Base-by-base conservation (phyloP, 768 basidiomycete species). In the Grammothele lineata region DNA sequence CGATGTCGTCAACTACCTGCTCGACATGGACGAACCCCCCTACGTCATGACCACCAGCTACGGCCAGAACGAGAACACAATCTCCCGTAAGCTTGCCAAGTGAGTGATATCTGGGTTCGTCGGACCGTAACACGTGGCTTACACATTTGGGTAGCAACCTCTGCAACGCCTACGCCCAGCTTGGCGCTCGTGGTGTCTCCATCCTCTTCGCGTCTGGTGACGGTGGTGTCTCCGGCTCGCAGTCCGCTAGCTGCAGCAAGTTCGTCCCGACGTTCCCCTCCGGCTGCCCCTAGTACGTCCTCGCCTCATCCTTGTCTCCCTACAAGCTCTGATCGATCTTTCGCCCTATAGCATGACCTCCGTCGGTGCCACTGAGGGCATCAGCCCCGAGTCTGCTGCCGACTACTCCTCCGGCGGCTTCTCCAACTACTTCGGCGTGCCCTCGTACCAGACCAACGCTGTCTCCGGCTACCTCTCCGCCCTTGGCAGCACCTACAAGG, bases 331-430 rank as follows among this genome's bases (percentile, higher is more conserved):
- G 33, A 23, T 24, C 41, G 18, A 36, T 33, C n/a, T 37, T 11
- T 38, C 21, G 40, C 22, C n/a, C 38, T n/a, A 10, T n/a, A 67
- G 63, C 49, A 30, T 57, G 24, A 88, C 86, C 6, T 56, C 81
- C 6, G 85, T 89, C 11, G 86, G 86, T 7, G 85, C 77, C 8
- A 87, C 85, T 2, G 57, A 58, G 10, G 47, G 50, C 37, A 62
- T 78, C 35, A 66, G 80, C 45, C 83, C 82, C 0, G 85, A 88
- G 61, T 69, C 70, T 14, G 80, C 77, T 0, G 76, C 72, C 0
- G 58, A 42, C 52, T 83, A 85, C 67, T 85, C 83, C 14, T 81
- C 83, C 1, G 85, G 86, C 37, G 85, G 86, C 4, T 89, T 87
- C 67, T 85, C 83, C 57, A 71, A 83, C 54, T 45, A 79, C 76